These are phyloP conservation scores for Mucor plumbeus DNA, from an alignment of 371 early-diverging fungal genomes.

Conservation along the genomic window DNA sequence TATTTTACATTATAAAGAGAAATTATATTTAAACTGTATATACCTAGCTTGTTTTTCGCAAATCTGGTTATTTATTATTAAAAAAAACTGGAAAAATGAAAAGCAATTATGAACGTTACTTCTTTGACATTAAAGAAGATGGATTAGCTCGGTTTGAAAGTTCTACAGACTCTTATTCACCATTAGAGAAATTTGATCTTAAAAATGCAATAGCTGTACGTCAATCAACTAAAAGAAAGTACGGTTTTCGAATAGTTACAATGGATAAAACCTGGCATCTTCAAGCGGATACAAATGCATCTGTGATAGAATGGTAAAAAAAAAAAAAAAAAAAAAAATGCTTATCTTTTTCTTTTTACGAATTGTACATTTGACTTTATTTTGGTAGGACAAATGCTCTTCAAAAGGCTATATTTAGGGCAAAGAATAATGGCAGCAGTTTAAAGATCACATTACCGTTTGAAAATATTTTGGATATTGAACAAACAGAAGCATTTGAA, in stretches of 20 bases:
- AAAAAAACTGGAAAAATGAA: conserved; percentile 52
- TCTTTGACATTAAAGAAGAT: conserved; percentile 73
- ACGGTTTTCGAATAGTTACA: conserved; percentile 66
- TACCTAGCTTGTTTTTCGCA: conserved; percentile 55
- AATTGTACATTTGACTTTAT: background rate
- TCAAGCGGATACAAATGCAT: conserved; percentile 60
- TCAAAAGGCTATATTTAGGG: conserved; percentile 67
- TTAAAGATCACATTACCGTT: conserved; percentile 67
- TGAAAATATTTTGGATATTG: conserved; percentile 63
- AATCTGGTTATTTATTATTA: conserved; percentile 66
- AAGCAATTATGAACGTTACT: conserved; percentile 61
- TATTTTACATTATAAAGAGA: background rate
- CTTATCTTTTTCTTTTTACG: background rate
- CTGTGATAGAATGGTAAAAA: conserved; percentile 59
- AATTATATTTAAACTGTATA: background rate
- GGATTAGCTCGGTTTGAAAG: conserved; percentile 67
- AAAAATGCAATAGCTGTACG: conserved; percentile 64
- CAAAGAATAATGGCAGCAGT: conserved; percentile 66
- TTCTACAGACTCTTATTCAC: conserved; percentile 72
- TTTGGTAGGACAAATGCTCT: conserved; percentile 58
- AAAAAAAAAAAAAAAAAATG: too few species aligned
- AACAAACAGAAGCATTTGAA: conserved; percentile 60
- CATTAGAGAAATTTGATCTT: conserved; percentile 72
- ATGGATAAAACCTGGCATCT: conserved; percentile 57
- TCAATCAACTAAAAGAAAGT: conserved; percentile 50